These are phyloP conservation scores for Solanum chmielewskii DNA, from an alignment of 257 asterid species.

Conservation along the genomic window DNA sequence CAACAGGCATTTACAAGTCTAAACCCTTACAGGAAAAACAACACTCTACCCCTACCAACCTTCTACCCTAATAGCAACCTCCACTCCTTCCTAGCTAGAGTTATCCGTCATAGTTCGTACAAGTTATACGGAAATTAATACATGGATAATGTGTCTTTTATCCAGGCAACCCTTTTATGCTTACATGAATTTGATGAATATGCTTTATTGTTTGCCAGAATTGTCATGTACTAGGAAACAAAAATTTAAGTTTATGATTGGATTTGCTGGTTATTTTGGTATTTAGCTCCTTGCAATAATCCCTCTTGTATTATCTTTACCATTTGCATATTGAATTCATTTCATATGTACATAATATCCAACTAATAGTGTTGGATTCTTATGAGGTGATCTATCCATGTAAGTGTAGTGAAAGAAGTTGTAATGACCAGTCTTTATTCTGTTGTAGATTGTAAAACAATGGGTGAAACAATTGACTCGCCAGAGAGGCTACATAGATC, in stretches of 20 bases:
- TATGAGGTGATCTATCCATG: background rate
- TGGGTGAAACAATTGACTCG: constrained; percentile 34
- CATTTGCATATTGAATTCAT: background rate
- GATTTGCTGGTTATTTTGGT: background rate
- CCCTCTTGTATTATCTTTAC: background rate
- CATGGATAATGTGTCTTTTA: background rate
- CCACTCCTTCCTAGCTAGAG: background rate
- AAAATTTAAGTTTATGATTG: background rate
- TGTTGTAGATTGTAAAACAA: constrained; percentile 22
- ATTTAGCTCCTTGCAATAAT: background rate
- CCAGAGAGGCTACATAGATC: constrained; percentile 27
- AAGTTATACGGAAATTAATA: background rate
- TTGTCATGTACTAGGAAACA: background rate
- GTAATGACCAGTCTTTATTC: background rate
- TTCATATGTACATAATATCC: background rate
- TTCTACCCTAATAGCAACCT: background rate
- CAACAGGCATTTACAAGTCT: background rate
- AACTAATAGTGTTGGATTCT: background rate
- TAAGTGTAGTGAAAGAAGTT: background rate
- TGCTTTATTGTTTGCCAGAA: background rate
- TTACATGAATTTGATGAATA: background rate
- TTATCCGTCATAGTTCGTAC: background rate
- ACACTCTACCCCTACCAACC: background rate
- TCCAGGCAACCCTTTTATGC: background rate
- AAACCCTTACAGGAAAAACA: background rate